Evolutionary conservation across 2,329 filamentous ascomycete genomes (phyloP), one percentile per base, ranked within the genome.

Genomic region (Myotisia sp.): DNA sequence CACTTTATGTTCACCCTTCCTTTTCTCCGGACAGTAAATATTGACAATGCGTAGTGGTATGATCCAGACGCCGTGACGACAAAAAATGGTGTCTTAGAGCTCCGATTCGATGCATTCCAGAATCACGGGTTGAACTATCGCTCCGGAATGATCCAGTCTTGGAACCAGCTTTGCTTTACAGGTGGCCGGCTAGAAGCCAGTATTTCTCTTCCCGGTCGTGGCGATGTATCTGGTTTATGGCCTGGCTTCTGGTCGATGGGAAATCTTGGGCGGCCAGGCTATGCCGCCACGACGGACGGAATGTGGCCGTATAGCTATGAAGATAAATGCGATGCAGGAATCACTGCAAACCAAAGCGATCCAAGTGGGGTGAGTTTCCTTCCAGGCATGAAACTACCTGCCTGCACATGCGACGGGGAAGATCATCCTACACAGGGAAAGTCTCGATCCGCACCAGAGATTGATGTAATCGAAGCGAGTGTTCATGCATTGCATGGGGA

Each of bases 201-300:
- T 47, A 72, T 81, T 34, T 81, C 76, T 3, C 60, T 82, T 4
- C 77, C 77, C 9, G 77, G 76, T 10, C 57, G 64, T 29, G 77
- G 76, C 29, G 73, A 79, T 42, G 67, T 72, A 9, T 65, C 71
- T 36, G 77, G 77, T 37, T 77, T 81, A 55, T 82, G 77, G 77
- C 77, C 77, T 26, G 77, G 77, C 54, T 78, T 80, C 54, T 82
- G 77, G 77, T 65, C 75, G 0, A 79, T 82, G 74, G 77, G 77
- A 3, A 82, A 82, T 47, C 63, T 82, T 14, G 77, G 71, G 23
- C 66, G 77, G 42, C 73, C 77, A 17, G 77, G 77, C 8, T 79
- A 79, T 52, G 65, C 72, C 20, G 70, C 74, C 6, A 79, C 76
- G 1, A 81, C 76, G 0, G 76, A 82, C 41, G 77, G 77, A 3